Conservation (phyloP, 1,284 basidiomycete genomes). For the Kwoniella shivajii region DNA sequence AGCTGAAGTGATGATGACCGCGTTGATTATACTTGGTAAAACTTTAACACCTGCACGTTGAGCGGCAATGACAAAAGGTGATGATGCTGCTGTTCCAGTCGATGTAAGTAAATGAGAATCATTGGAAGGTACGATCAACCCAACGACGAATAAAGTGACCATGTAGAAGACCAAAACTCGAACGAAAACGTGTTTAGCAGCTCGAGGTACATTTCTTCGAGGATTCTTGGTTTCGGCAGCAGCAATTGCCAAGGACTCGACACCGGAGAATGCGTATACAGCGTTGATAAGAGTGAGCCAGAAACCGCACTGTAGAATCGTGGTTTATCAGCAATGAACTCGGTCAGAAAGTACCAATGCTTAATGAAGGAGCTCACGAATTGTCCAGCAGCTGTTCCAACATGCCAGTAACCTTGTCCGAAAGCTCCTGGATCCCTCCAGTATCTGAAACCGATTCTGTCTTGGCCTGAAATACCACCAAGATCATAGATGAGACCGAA, state of each 20-base stretch:
- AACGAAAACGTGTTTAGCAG: constrained; percentile 59
- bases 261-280: constrained; percentile 37
- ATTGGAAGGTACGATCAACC: constrained; percentile 60
- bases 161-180: constrained; percentile 70
- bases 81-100: constrained; percentile 66
- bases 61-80: constrained; percentile 72
- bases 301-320: constrained; percentile 15
- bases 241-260: constrained; percentile 36
- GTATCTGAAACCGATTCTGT: constrained; percentile 63
- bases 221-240: constrained; percentile 58
- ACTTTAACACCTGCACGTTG: constrained; percentile 53
- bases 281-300: constrained; percentile 36
- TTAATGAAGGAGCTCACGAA: constrained; percentile 1
- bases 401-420: constrained; percentile 52
- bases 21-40: constrained; percentile 57
- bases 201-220: constrained; percentile 62
- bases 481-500: constrained; percentile 65
- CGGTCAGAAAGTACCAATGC: no score
- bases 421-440: constrained; percentile 59
- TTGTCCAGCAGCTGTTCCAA: constrained; percentile 7
- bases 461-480: constrained; percentile 66
- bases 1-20: constrained; percentile 16
- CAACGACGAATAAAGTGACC: constrained; percentile 60
- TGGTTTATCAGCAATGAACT: no score
- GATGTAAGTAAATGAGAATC: constrained; percentile 49